Percentiles rank a stretch among this genome's conserved stretches.
Conservation (phyloP, 2,329 filamentous ascomycete genomes). For the Tolypocladium tundrense region DNA sequence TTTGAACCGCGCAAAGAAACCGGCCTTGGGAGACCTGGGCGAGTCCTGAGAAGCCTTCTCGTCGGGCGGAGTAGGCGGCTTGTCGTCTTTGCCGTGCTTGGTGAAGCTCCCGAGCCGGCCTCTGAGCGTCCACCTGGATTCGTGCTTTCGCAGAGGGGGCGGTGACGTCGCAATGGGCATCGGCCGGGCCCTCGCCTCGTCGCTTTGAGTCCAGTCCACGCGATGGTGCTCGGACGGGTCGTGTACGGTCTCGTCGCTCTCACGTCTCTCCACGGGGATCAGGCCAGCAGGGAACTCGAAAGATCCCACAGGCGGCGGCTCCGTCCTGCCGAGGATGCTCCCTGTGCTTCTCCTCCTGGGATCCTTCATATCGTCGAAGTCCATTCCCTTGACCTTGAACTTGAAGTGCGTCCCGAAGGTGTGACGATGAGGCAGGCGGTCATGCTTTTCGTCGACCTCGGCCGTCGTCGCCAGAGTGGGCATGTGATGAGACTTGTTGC, state of each 20-base stretch:
- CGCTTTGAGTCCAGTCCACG: constrained; percentile 50
- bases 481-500: constrained; percentile 33
- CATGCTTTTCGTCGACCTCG: constrained; percentile 17
- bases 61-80: constrained; percentile 7
- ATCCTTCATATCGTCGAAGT: constrained; percentile 5
- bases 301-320: constrained; percentile 3
- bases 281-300: constrained; percentile 1
- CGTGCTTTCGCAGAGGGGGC: constrained; percentile 29
- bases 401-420: constrained; percentile 19
- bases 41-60: constrained; percentile 7
- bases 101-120: constrained; percentile 26
- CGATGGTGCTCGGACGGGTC: constrained; percentile 27
- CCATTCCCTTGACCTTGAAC: constrained; percentile 6
- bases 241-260: not conserved
- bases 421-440: constrained; percentile 12
- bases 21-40: constrained; percentile 22
- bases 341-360: constrained; percentile 28
- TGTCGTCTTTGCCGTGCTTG: constrained; percentile 16
- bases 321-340: constrained; percentile 14
- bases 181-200: constrained; percentile 25
- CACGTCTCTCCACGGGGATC: not conserved
- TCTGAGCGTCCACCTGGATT: constrained; percentile 40
- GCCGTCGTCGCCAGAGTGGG: constrained; percentile 24
- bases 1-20: constrained; percentile 35
- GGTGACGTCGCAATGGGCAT: constrained; percentile 6